A percentile compares a stretch with the other conserved stretches of the same genome.
These are phyloP conservation scores for Cutaneotrichosporon sp. DNA, from an alignment of 1,284 basidiomycete genomes.

Conservation along the genomic window DNA sequence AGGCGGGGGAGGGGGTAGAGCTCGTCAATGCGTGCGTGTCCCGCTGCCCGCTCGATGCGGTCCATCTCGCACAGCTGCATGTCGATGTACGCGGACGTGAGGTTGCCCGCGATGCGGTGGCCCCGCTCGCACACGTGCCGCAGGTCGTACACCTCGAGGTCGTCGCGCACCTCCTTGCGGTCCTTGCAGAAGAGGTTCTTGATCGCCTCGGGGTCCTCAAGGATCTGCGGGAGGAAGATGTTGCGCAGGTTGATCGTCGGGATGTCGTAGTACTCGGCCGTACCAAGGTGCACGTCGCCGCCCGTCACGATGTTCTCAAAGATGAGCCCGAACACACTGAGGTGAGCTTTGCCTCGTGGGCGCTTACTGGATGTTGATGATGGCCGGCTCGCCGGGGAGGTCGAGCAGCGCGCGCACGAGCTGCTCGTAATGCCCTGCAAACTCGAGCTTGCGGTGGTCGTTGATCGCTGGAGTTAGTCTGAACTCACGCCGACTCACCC, in stretches of 20 bases:
- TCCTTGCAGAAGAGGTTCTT: constrained; percentile 10
- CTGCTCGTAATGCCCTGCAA: neutral
- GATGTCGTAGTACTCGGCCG: constrained; percentile 39
- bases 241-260: constrained; percentile 42
- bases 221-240: constrained; percentile 24
- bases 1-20: constrained; percentile 29
- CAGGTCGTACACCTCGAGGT: constrained; percentile 31
- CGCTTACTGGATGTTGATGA: constrained; percentile 8
- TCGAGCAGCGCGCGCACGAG: constrained; percentile 14
- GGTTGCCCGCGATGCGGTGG: constrained; percentile 35
- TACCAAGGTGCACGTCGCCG: constrained; percentile 3
- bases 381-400: constrained; percentile 4
- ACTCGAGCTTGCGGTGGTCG: neutral
- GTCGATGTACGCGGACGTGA: constrained; percentile 44
- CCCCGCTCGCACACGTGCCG: constrained; percentile 26
- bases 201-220: constrained; percentile 13
- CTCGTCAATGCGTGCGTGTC: constrained; percentile 21
- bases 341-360: neutral
- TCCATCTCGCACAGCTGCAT: constrained; percentile 47
- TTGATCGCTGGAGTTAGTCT: neutral
- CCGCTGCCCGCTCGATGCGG: constrained; percentile 17
- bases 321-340: neutral
- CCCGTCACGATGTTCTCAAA: neutral
- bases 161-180: neutral
- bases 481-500: neutral